Evolutionary conservation across 805 yeast species (phyloP).

Genomic region (Wickerhamomyces tratensis): DNA sequence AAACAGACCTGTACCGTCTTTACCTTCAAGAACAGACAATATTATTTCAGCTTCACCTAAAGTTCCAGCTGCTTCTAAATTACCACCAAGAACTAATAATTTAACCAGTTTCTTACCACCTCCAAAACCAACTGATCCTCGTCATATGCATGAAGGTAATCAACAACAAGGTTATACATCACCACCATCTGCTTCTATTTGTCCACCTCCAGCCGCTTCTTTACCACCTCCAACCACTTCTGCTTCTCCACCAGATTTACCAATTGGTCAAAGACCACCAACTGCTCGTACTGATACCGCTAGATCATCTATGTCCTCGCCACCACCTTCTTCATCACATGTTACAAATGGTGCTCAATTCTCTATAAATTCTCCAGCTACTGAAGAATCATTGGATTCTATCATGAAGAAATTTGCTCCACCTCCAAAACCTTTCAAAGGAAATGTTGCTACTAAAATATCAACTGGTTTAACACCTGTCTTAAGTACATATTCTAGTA

Average conservation of each 20-base stretch:
- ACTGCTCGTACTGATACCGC: neutral
- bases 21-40: neutral
- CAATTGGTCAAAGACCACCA: conserved; percentile 1
- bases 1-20: neutral
- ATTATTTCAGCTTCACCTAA: neutral
- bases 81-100: neutral
- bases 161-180: neutral
- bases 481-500: too few species aligned
- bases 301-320: too few species aligned
- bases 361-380: neutral
- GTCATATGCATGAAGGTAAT: too few species aligned
- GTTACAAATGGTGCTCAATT: neutral
- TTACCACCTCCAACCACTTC: neutral
- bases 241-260: neutral
- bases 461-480: neutral
- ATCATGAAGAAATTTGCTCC: conserved; percentile 18
- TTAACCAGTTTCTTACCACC: neutral
- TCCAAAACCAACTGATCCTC: neutral
- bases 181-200: neutral
- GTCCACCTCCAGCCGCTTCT: neutral
- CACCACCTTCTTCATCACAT: neutral
- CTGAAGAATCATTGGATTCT: neutral
- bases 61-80: neutral
- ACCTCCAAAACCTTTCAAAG: conserved; percentile 22
- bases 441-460: neutral